A percentile compares a stretch with the other conserved stretches of the same genome.
Conservation (phyloP, 768 basidiomycete species). For the Pleurotus sapidus region DNA sequence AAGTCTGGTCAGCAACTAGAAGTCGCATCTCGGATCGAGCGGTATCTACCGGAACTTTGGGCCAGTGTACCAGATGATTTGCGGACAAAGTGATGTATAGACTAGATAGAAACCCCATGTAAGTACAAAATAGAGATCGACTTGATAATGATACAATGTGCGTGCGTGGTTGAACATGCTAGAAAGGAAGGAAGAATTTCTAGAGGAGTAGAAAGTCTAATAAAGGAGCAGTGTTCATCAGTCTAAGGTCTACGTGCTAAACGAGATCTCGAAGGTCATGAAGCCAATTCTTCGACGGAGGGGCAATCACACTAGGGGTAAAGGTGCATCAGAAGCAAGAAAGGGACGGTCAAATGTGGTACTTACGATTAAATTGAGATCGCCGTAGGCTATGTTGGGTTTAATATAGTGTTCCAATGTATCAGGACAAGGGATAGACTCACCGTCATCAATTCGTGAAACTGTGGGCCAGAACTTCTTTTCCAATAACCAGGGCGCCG, state of each 20-base stretch:
- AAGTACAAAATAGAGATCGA: constrained; percentile 20
- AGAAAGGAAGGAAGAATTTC: constrained; percentile 35
- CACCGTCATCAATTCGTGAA: constrained; percentile 90
- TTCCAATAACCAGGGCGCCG: constrained; percentile 75
- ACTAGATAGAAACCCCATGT: constrained; percentile 11
- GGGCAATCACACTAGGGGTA: constrained; percentile 75
- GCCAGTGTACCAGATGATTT: constrained; percentile 22
- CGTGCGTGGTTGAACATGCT: constrained; percentile 68
- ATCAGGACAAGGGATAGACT: constrained; percentile 20
- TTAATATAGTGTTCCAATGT: neutral
- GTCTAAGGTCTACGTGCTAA: constrained; percentile 12
- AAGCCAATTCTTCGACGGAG: constrained; percentile 75
- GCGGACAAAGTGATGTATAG: constrained; percentile 15
- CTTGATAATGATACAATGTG: constrained; percentile 23
- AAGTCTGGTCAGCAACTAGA: constrained; percentile 37
- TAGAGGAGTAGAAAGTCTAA: constrained; percentile 49
- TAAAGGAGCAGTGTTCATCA: constrained; percentile 2
- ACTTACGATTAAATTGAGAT: constrained; percentile 85
- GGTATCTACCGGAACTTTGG: constrained; percentile 38
- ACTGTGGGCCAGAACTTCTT: constrained; percentile 98
- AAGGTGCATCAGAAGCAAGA: constrained; percentile 10
- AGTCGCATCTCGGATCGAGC: constrained; percentile 43
- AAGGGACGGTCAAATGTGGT: neutral
- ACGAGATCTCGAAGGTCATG: constrained; percentile 20
- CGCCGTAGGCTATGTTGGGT: constrained; percentile 72